Percentiles rank a stretch among this genome's conserved stretches.
These are phyloP conservation scores for Fusarium penzigii DNA, from an alignment of 2,329 filamentous ascomycete species.

Conservation along the genomic window DNA sequence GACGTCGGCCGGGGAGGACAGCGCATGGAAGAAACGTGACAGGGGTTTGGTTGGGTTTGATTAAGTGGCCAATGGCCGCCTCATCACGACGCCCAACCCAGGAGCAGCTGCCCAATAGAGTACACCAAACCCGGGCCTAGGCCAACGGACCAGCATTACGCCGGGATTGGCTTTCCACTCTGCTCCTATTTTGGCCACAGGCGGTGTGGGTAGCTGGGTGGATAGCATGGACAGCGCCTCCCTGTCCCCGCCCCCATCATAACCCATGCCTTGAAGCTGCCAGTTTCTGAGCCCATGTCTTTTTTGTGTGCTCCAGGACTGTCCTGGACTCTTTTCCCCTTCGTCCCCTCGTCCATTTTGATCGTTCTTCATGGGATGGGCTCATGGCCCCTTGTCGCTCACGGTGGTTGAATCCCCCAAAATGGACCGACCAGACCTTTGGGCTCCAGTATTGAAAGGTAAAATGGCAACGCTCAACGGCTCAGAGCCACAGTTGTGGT, in stretches of 20 bases:
- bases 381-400: constrained; percentile 19
- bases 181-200: constrained; percentile 34
- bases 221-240: not conserved
- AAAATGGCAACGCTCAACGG: constrained; percentile 21
- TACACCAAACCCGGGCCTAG: constrained; percentile 49
- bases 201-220: constrained; percentile 33
- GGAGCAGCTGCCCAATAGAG: constrained; percentile 52
- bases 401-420: constrained; percentile 21
- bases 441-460: constrained; percentile 16
- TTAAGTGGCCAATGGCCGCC: constrained; percentile 53
- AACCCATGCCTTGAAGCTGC: not conserved
- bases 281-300: not conserved
- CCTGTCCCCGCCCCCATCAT: too few species aligned
- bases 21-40: constrained; percentile 55
- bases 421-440: constrained; percentile 23
- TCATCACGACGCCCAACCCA: constrained; percentile 40
- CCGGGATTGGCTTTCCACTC: constrained; percentile 37
- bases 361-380: constrained; percentile 10
- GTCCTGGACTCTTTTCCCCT: not conserved
- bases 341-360: constrained; percentile 16
- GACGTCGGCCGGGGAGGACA: constrained; percentile 39
- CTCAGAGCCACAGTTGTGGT: not conserved
- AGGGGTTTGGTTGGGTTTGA: constrained; percentile 50
- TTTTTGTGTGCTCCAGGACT: too few species aligned
- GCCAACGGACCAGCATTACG: constrained; percentile 41